A percentile compares a stretch with the other conserved stretches of the same genome.
phyloP scores from a whole-genome alignment of 2,329 filamentous ascomycete genomes.

The Beauveria scarabaeidicola region DNA sequence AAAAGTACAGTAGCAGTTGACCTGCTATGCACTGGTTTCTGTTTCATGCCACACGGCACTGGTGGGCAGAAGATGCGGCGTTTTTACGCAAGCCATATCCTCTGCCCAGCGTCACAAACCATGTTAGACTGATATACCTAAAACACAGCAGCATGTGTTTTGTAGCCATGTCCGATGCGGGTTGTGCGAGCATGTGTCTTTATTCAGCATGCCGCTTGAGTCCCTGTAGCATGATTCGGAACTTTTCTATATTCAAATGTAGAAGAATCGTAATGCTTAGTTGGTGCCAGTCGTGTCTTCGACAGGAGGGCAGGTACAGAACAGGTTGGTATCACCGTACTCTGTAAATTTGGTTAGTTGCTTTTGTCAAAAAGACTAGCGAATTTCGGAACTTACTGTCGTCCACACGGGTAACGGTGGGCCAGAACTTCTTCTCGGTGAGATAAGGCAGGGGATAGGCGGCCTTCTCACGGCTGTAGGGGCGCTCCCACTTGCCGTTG shows the following conservation, averaged over 20 bases:
- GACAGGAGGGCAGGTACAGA: slow-evolving; percentile 88
- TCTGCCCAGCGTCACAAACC: background rate
- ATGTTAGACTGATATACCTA: background rate
- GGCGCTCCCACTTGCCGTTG: slow-evolving; percentile 63
- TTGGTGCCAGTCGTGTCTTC: slow-evolving; percentile 44
- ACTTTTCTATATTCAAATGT: slow-evolving; percentile 12
- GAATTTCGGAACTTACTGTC: slow-evolving; percentile 55
- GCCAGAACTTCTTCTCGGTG: slow-evolving; percentile 97
- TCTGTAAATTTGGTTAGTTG: slow-evolving; percentile 38
- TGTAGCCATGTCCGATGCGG: slow-evolving; percentile 4
- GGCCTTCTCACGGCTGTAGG: slow-evolving; percentile 72
- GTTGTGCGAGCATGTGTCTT: slow-evolving; percentile 10
- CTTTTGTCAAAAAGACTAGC: background rate
- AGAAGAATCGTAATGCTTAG: slow-evolving; percentile 6
- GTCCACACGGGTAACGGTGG: slow-evolving; percentile 74
- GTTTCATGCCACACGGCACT: background rate
- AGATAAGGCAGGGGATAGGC: slow-evolving; percentile 79
- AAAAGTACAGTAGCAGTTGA: background rate
- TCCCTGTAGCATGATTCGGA: slow-evolving; percentile 4
- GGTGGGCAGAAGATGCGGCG: background rate
- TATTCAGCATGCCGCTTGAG: slow-evolving; percentile 11
- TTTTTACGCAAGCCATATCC: background rate
- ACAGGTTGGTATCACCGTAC: slow-evolving; percentile 85
- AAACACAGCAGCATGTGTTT: background rate
- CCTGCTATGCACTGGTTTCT: background rate